phyloP scores from a whole-genome alignment of 23 red algal genomes.

The Gracilaria gracilis region DNA sequence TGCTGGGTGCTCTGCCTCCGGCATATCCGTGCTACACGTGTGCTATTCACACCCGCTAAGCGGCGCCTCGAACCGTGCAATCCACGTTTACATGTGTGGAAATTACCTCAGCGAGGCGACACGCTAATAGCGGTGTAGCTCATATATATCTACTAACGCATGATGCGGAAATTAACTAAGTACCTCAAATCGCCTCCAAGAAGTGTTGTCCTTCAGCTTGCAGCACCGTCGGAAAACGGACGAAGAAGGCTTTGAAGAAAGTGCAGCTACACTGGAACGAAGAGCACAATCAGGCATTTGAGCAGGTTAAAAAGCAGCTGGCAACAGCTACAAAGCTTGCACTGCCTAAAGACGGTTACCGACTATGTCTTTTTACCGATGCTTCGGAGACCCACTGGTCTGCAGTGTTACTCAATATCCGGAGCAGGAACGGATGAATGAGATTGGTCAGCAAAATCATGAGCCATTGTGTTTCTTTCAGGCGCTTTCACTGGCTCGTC shows the following conservation, averaged over 20 bases:
- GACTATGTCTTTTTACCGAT: slow-evolving; percentile 45
- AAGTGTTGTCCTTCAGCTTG: too few species aligned
- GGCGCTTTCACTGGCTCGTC: slow-evolving; percentile 16
- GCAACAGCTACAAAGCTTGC: slow-evolving; percentile 29
- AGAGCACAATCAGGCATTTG: not conserved
- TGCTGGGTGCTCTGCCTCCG: too few species aligned
- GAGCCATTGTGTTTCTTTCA: slow-evolving; percentile 42
- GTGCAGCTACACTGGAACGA: not conserved
- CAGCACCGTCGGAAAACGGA: slow-evolving; percentile 35
- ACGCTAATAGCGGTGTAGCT: too few species aligned
- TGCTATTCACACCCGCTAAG: too few species aligned
- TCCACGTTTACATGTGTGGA: too few species aligned
- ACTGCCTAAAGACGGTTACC: not conserved
- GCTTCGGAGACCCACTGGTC: slow-evolving; percentile 39
- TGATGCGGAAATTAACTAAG: too few species aligned
- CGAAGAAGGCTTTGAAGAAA: slow-evolving; percentile 6
- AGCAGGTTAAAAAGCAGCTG: not conserved
- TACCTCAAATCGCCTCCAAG: too few species aligned
- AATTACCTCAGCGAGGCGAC: too few species aligned
- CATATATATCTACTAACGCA: too few species aligned
- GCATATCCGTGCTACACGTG: too few species aligned
- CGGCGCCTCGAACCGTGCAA: too few species aligned
- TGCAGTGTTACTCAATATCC: slow-evolving; percentile 5
- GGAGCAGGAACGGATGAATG: not conserved
- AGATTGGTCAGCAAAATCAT: slow-evolving; percentile 17